These are phyloP conservation scores for Cenchrus americanus DNA, from an alignment of 176 grass and related monocot species.

Conservation along the genomic window DNA sequence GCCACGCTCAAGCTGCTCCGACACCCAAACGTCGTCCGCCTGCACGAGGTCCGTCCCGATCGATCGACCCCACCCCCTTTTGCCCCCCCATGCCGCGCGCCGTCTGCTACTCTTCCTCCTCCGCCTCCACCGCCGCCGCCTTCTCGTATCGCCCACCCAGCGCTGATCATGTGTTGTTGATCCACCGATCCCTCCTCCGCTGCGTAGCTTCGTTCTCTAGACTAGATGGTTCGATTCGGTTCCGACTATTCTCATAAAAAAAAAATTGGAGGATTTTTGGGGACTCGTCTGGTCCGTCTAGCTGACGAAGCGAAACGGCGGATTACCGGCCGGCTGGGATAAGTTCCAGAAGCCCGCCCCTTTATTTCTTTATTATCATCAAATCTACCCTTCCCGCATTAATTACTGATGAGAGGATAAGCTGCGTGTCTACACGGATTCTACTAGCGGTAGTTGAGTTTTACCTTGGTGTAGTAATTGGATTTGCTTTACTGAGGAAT, in stretches of 20 bases:
- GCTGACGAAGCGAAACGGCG: not conserved
- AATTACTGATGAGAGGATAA: not conserved
- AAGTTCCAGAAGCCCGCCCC: not conserved
- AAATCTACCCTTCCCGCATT: not conserved
- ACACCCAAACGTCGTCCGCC: conserved; percentile 83
- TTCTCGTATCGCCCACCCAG: not conserved
- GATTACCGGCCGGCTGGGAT: not conserved
- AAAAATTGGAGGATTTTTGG: not conserved
- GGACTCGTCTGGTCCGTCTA: not conserved
- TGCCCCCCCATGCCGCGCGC: too few relatives aligned
- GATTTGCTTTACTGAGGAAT: not conserved
- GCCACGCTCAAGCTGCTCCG: conserved; percentile 64
- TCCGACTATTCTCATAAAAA: not conserved
- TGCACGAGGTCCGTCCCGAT: conserved; percentile 64
- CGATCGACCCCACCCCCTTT: too few relatives aligned
- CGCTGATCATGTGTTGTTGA: not conserved
- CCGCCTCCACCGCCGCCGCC: too few relatives aligned
- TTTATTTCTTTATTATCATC: too few relatives aligned
- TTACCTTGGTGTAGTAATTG: not conserved
- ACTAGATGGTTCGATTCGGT: not conserved
- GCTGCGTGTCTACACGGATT: not conserved
- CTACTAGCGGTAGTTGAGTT: not conserved
- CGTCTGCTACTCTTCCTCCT: too few relatives aligned
- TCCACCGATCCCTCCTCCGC: not conserved
- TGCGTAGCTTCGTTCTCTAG: not conserved